Conservation (phyloP, 495 filamentous ascomycete genomes). For the Annulohypoxylon moriforme region DNA sequence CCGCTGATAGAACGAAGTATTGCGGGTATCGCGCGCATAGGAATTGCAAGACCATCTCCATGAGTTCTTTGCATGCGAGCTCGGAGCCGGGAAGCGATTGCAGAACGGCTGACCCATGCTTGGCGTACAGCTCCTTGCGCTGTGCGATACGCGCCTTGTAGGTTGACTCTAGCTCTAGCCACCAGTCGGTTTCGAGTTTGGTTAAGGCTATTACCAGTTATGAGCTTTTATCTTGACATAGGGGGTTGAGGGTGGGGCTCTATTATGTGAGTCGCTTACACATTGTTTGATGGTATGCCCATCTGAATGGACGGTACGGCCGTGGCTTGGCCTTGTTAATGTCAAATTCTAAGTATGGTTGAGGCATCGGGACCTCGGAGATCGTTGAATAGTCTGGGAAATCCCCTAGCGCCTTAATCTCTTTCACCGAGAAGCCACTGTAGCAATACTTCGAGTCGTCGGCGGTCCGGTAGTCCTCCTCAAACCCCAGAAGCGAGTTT, state of each 20-base stretch:
- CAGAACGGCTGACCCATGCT: constrained; percentile 73
- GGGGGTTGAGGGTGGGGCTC: constrained; percentile 3
- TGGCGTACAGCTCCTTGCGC: constrained; percentile 73
- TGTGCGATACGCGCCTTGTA: constrained; percentile 77
- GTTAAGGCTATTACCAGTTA: constrained; percentile 67
- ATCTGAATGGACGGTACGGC: constrained; percentile 84
- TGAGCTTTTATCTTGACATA: constrained; percentile 17
- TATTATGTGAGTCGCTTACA: constrained; percentile 64
- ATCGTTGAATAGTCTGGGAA: constrained; percentile 86
- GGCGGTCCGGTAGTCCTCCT: constrained; percentile 49
- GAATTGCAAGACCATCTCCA: constrained; percentile 90
- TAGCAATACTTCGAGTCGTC: constrained; percentile 50
- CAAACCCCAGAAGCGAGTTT: constrained; percentile 35
- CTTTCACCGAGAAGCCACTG: constrained; percentile 69
- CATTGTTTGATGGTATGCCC: constrained; percentile 95
- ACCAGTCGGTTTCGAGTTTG: constrained; percentile 88
- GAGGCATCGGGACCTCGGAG: constrained; percentile 81
- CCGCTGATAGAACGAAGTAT: constrained; percentile 73
- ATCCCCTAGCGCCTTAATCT: constrained; percentile 78
- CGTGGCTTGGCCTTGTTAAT: constrained; percentile 73
- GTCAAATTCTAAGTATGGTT: constrained; percentile 69
- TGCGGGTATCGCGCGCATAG: constrained; percentile 81
- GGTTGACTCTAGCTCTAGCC: constrained; percentile 87
- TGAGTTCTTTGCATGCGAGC: constrained; percentile 85
- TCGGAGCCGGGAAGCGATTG: constrained; percentile 81